phyloP scores from a whole-genome alignment of 164 flowering plant genomes.

The Echeveria elegans region DNA sequence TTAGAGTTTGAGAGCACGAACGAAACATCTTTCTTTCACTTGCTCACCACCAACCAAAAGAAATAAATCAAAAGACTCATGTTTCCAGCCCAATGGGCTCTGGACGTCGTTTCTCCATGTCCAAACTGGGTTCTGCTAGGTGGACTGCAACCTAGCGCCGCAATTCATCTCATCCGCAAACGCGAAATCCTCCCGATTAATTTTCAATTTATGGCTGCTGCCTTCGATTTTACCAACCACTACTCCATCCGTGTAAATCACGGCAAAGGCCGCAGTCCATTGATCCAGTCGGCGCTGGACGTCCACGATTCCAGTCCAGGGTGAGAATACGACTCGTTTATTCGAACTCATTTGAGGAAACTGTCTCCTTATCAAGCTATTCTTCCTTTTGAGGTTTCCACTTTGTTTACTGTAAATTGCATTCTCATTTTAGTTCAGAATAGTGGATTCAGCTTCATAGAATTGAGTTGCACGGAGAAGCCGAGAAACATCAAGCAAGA shows the following conservation, averaged over 20 bases:
- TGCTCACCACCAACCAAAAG: too few species aligned
- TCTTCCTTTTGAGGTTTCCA: slow-evolving; percentile 82
- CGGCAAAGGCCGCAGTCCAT: background rate
- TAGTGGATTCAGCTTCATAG: too few species aligned
- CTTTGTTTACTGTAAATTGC: background rate
- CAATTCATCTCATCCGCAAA: background rate
- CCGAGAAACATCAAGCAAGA: too few species aligned
- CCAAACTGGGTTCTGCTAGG: background rate
- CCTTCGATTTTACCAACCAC: background rate
- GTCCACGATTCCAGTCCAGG: slow-evolving; percentile 27
- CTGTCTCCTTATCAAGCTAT: slow-evolving; percentile 92
- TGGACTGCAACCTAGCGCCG: slow-evolving; percentile 1
- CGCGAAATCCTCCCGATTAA: background rate
- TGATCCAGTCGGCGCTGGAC: slow-evolving; percentile 26
- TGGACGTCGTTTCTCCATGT: background rate
- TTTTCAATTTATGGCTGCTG: background rate
- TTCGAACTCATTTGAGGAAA: slow-evolving; percentile 69
- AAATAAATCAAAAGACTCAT: too few species aligned
- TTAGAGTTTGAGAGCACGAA: too few species aligned
- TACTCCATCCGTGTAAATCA: background rate
- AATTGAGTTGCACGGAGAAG: too few species aligned
- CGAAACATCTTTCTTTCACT: too few species aligned
- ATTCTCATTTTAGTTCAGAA: too few species aligned
- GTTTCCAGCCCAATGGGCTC: background rate
- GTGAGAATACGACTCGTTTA: slow-evolving; percentile 45